Evolutionary conservation across 768 basidiomycete species (phyloP).

Genomic region (Amanita exitialis): DNA sequence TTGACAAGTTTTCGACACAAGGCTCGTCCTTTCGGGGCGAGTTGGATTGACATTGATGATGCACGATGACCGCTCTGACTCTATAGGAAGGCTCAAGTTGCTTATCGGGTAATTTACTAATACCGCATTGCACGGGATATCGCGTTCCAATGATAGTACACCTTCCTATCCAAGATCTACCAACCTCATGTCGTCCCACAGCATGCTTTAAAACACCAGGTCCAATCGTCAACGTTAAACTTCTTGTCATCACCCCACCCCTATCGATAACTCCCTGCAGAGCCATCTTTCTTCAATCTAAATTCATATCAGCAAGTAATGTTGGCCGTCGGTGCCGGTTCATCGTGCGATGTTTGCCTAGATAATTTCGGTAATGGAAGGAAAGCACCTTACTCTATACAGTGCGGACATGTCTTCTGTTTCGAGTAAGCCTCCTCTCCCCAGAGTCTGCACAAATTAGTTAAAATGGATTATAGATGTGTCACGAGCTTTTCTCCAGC

Average conservation of each 20-base stretch:
- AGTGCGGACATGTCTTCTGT: slow-evolving; percentile 73
- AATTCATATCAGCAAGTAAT: slow-evolving; percentile 22
- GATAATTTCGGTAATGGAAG: slow-evolving; percentile 44
- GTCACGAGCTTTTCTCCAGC: slow-evolving; percentile 36
- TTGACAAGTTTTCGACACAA: too few relatives aligned
- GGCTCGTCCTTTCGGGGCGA: too few relatives aligned
- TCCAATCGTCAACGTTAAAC: neutral
- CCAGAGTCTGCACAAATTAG: neutral
- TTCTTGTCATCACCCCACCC: neutral
- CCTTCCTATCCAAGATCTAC: too few relatives aligned
- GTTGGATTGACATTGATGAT: too few relatives aligned
- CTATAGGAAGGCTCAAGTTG: too few relatives aligned
- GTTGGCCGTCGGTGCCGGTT: slow-evolving; percentile 55
- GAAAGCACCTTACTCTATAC: slow-evolving; percentile 53
- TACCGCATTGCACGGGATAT: too few relatives aligned
- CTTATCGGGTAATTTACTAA: too few relatives aligned
- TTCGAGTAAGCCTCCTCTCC: slow-evolving; percentile 22
- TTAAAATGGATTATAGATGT: slow-evolving; percentile 32
- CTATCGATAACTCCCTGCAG: too few relatives aligned
- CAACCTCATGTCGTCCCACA: too few relatives aligned
- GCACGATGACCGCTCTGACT: too few relatives aligned
- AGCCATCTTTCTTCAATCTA: neutral
- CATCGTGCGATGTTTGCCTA: slow-evolving; percentile 69
- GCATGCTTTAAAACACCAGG: too few relatives aligned
- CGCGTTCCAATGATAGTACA: too few relatives aligned